Evolutionary conservation across 148 eudicot genomes (phyloP).

Genomic region (Camellia sinensis): DNA sequence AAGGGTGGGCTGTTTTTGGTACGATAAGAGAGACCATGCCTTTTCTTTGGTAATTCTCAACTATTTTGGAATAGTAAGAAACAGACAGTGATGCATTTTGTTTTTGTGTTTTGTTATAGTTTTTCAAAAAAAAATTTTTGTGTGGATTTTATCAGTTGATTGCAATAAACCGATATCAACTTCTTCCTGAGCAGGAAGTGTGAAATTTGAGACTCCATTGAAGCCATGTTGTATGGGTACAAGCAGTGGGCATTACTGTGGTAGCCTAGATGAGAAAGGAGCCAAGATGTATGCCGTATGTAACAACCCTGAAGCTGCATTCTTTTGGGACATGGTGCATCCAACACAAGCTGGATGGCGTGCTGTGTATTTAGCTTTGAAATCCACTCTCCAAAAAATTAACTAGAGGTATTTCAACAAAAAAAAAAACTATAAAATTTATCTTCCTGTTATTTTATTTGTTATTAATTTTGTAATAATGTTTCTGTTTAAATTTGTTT

Average conservation of each 20-base stretch:
- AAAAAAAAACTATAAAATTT: too few species aligned
- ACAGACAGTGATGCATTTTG: too few species aligned
- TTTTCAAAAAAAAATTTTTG: too few species aligned
- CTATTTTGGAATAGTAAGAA: too few species aligned
- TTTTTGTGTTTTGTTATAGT: too few species aligned
- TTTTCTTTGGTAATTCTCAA: too few species aligned
- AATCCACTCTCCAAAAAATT: slow-evolving; percentile 40
- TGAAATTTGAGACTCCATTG: slow-evolving; percentile 51
- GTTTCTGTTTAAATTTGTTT: neutral
- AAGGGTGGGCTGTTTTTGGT: too few species aligned
- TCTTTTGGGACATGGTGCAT: slow-evolving; percentile 82
- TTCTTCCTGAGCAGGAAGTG: slow-evolving; percentile 33
- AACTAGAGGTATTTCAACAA: neutral
- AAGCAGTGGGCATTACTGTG: slow-evolving; percentile 35
- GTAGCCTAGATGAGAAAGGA: slow-evolving; percentile 50
- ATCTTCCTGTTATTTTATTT: neutral
- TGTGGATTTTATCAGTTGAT: neutral
- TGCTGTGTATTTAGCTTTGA: slow-evolving; percentile 40
- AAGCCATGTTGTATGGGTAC: slow-evolving; percentile 74
- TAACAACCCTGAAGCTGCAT: slow-evolving; percentile 36
- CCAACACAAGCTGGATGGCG: slow-evolving; percentile 88
- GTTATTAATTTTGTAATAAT: neutral
- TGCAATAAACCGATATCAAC: neutral
- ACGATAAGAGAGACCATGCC: too few species aligned
- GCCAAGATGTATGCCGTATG: slow-evolving; percentile 64